These are phyloP conservation scores for Cocos nucifera DNA, from an alignment of 176 grass and related monocot genomes.

Conservation along the genomic window DNA sequence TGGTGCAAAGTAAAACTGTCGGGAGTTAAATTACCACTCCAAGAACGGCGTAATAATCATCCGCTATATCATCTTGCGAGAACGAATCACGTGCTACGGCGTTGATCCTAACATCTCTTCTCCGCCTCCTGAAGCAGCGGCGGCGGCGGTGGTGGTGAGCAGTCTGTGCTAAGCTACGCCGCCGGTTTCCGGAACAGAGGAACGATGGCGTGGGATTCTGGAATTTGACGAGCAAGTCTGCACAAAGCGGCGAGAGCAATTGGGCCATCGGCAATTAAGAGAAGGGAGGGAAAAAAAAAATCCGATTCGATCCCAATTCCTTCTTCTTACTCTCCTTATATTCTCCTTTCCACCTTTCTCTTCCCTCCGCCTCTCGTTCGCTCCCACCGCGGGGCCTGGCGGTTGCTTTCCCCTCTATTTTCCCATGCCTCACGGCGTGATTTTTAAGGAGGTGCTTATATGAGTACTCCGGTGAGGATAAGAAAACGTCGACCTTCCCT, in stretches of 20 bases:
- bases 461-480: no score
- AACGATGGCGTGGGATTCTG: not conserved
- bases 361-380: no score
- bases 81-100: not conserved
- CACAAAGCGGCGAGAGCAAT: not conserved
- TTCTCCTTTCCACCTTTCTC: no score
- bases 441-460: no score
- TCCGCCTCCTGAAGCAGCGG: not conserved
- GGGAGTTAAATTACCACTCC: conserved; percentile 36
- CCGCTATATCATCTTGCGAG: conserved; percentile 35
- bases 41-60: conserved; percentile 82
- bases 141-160: not conserved
- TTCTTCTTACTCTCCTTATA: no score
- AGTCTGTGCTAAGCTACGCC: not conserved
- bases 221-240: not conserved
- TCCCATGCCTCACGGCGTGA: no score
- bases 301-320: not conserved
- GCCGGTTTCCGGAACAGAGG: not conserved
- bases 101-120: no score
- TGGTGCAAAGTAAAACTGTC: no score
- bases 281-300: not conserved
- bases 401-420: no score
- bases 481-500: no score
- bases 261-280: not conserved
- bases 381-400: no score